Evolutionary conservation across 202 grass and related monocot species (phyloP), one percentile per base, ranked within the genome.

Genomic region (Carex arenaria): DNA sequence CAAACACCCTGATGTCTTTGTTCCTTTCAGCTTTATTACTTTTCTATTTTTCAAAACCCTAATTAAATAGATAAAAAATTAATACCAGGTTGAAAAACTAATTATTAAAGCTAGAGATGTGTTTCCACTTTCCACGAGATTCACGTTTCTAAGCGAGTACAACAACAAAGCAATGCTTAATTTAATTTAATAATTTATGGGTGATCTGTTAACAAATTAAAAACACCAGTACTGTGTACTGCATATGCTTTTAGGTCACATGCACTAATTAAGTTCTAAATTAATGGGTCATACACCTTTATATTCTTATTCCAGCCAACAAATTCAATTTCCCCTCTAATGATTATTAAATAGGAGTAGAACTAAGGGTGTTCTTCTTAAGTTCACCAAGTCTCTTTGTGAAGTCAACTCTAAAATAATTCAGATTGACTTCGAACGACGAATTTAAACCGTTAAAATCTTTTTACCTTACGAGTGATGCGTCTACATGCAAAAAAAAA

Each of bases 101-200:
- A 13, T 19, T 36, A 59, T 38, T 28, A n/a, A 4, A 57, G 13
- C 28, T 77, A n/a, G 53, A 55, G 45, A 30, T 75, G 10, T 20
- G 45, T 77, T 15, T 17, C 51, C 73, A 77, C 18, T 77, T 15
- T 17, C 51, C 73, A 77, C 18, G 52, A 57, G 52, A 56, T 77
- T 1, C 73, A 77, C 73, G 73, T 77, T 77, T 77, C 28, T 77
- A 6, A 71, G 67, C 7, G 4, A 76, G 51, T 76, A 55, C 49
- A 76, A 76, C 17, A 45, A 20, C 8, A 70, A 23, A 76, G 52
- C 6, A 77, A 77, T 68, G 36, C 3, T 69, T 69, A 7, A 7
- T 9, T 69, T 69, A 7, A 7, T 9, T 45, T 9, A 45, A 45
- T 45, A 45, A 45, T 45, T 15, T 10, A n/a, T 56, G 19, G 30